These are phyloP conservation scores for Boletus semigastroideus DNA, from an alignment of 1,284 basidiomycete species.

Conservation along the genomic window DNA sequence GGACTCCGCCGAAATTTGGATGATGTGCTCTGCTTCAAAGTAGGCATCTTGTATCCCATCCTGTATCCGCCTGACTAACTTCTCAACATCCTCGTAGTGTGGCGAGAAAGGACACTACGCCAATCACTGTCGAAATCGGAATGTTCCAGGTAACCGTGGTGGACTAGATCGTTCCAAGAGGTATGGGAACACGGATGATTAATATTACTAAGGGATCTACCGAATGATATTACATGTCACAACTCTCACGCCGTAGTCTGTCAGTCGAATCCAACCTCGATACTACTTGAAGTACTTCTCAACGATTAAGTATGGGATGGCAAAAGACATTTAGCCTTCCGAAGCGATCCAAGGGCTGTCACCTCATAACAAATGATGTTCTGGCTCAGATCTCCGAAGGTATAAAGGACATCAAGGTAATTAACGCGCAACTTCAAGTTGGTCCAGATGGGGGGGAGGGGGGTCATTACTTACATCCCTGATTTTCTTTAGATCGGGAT, in stretches of 20 bases:
- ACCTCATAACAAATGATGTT: conserved; percentile 86
- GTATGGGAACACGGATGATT: conserved; percentile 36
- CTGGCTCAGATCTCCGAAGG: conserved; percentile 71
- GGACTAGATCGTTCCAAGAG: conserved; percentile 54
- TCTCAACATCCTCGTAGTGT: conserved; percentile 49
- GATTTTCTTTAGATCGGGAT: conserved; percentile 56
- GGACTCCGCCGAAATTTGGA: conserved; percentile 74
- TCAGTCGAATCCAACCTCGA: not conserved
- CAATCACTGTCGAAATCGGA: conserved; percentile 87
- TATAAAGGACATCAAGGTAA: conserved; percentile 66
- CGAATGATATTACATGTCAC: not conserved
- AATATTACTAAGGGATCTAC: not conserved
- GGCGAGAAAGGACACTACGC: conserved; percentile 93
- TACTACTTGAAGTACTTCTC: not conserved
- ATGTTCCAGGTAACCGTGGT: conserved; percentile 79
- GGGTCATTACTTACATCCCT: not conserved
- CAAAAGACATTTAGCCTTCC: conserved; percentile 81
- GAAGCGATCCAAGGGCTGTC: conserved; percentile 67
- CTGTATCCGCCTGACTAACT: conserved; percentile 9
- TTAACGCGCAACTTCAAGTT: not conserved
- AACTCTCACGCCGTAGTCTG: not conserved
- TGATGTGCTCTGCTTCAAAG: conserved; percentile 90
- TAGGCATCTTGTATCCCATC: conserved; percentile 28
- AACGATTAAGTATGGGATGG: conserved; percentile 70
- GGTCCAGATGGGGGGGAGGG: too few species aligned